Percentiles rank a stretch among this genome's conserved stretches.
These are phyloP conservation scores for Blakeslea trispora DNA, from an alignment of 371 early-diverging fungal species.

Conservation along the genomic window DNA sequence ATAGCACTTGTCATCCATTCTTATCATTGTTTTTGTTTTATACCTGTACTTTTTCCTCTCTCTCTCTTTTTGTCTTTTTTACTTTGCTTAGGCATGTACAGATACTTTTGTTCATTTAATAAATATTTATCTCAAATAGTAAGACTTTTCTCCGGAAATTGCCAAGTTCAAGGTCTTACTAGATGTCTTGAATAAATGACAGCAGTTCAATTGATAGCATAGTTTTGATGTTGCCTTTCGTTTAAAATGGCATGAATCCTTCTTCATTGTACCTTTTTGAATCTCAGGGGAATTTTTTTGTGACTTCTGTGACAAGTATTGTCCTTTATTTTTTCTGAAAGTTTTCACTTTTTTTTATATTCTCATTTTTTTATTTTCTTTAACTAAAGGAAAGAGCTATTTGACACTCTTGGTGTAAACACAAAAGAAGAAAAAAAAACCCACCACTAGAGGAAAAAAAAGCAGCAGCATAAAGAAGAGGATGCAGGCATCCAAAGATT, in stretches of 20 bases:
- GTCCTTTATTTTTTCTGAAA: neutral
- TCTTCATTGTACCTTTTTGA: slow-evolving; percentile 1
- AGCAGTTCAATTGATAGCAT: too few species aligned
- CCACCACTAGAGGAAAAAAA: too few species aligned
- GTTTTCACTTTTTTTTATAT: slow-evolving; percentile 1
- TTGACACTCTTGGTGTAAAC: neutral
- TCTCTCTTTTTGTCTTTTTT: neutral
- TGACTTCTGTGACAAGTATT: slow-evolving; percentile 6
- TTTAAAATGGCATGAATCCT: neutral
- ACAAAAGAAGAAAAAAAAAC: neutral
- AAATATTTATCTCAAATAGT: too few species aligned
- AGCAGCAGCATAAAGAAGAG: slow-evolving; percentile 16
- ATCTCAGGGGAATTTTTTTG: slow-evolving; percentile 9
- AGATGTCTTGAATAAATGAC: too few species aligned
- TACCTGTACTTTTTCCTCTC: neutral
- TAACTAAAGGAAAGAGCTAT: neutral
- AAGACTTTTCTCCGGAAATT: too few species aligned
- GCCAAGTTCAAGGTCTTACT: too few species aligned
- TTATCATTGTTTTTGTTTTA: too few species aligned
- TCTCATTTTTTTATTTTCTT: slow-evolving; percentile 8
- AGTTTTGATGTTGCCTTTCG: too few species aligned
- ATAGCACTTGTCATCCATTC: too few species aligned
- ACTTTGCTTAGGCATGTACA: neutral
- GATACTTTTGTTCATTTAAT: too few species aligned
- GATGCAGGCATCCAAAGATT: slow-evolving; percentile 30